A percentile compares a stretch with the other conserved stretches of the same genome.
These are phyloP conservation scores for Coemansia sp. DNA, from an alignment of 192 early-diverging fungal species.

Conservation along the genomic window DNA sequence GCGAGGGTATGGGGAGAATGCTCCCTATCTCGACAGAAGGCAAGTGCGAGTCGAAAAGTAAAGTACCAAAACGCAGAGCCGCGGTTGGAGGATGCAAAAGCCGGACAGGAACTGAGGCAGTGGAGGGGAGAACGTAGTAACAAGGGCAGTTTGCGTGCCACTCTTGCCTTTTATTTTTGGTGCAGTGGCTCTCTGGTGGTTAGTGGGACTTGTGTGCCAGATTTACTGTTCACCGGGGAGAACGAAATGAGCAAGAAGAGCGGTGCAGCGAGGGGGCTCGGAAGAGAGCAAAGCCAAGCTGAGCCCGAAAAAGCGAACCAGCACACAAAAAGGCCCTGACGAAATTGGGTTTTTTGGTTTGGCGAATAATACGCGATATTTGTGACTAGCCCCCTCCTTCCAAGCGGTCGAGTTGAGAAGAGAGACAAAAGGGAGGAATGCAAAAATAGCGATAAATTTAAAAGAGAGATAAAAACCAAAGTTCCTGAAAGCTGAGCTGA, in stretches of 20 bases:
- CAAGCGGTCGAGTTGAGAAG: background rate
- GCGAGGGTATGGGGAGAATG: background rate
- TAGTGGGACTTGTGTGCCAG: conserved; percentile 13
- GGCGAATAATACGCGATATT: conserved; percentile 7
- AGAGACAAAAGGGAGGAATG: background rate
- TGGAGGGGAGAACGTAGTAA: conserved; percentile 13
- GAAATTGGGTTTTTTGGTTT: background rate
- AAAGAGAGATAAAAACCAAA: conserved; percentile 6
- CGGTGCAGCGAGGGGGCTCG: background rate
- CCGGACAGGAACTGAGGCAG: background rate
- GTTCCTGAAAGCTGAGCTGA: conserved; percentile 1
- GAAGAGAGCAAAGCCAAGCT: conserved; percentile 1
- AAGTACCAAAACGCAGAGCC: background rate
- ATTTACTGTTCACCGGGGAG: conserved; percentile 15
- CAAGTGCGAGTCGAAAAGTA: background rate
- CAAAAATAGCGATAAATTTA: conserved; percentile 11
- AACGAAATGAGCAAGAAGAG: conserved; percentile 4
- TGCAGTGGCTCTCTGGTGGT: conserved; percentile 12
- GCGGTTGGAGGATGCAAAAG: background rate
- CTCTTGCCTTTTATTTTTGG: conserved; percentile 10
- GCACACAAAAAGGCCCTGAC: background rate
- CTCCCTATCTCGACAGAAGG: background rate
- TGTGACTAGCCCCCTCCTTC: background rate
- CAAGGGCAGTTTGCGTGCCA: conserved; percentile 5
- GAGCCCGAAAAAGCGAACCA: background rate